Conservation (phyloP, 345 rosid genomes). For the Eucalyptus shirleyi region DNA sequence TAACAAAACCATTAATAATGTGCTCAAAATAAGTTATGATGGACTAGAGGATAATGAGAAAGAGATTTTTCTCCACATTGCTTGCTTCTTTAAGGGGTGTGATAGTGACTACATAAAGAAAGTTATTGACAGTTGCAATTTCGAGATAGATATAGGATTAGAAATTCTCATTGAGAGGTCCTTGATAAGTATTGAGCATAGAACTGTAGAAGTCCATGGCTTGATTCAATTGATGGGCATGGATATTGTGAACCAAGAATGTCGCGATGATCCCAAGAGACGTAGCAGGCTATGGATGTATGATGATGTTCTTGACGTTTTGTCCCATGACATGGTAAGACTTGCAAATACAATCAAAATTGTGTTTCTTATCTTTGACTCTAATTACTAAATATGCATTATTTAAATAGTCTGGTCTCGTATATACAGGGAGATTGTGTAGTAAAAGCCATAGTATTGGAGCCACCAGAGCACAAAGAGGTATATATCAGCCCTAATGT, state of each 20-base stretch:
- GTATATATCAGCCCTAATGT: not conserved
- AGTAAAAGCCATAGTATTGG: not conserved
- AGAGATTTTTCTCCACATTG: no score
- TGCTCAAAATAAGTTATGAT: no score
- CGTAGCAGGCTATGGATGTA: not conserved
- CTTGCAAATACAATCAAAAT: not conserved
- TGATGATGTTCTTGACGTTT: not conserved
- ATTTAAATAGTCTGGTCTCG: fast-evolving
- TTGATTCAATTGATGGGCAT: not conserved
- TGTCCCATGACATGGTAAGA: not conserved
- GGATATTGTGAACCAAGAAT: no score
- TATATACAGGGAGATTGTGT: not conserved
- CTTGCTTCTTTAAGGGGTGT: no score
- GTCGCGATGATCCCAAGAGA: fast-evolving
- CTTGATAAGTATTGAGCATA: not conserved
- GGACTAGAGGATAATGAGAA: no score
- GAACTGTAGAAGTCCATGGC: not conserved
- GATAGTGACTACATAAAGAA: not conserved
- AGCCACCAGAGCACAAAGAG: fast-evolving
- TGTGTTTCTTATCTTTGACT: not conserved
- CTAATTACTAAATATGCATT: not conserved
- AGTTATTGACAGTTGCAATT: not conserved
- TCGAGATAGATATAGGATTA: not conserved
- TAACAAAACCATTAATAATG: no score
- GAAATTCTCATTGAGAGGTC: not conserved